Base-by-base conservation (phyloP, 352 stramenopile species). In the Phytophthora colocasiae region DNA sequence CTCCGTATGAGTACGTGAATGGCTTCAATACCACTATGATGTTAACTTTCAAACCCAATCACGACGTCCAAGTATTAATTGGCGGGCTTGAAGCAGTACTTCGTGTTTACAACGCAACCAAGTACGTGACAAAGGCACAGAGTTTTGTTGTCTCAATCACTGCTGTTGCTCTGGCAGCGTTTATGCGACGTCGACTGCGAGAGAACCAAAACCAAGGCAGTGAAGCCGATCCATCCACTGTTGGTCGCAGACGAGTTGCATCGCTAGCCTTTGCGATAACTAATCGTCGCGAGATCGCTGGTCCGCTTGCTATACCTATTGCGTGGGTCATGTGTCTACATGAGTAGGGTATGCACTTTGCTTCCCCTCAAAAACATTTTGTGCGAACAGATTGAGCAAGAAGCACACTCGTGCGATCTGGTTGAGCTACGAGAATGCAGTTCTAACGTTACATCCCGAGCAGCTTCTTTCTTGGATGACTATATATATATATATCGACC, bases 401-500 rank as follows among this genome's bases (percentile, higher is more conserved):
- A 34, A 19, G 19, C 19, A 19, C 19, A 19, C 19, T 19, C 19
- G 19, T 19, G 19, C 19, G 19, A 19, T 19, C 34, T 55, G 11
- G 26, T 34, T 32, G 11, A 34, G 17, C 8, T 17, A 11, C 8
- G n/a, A 34, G 29, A 34, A 10, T 1, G 7, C 7, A 10, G 7
- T 8, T 34, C 19, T 5, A 10, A 6, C 17, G 0, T 34, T 4
- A 47, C 29, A 0, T 48, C 29, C 27, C 10, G 46, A 3, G 14
- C 38, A 8, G 50, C 46, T 3, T 58, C 34, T 1, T 27, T 24
- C 27, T 24, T 53, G n/a, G 41, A 61, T 19, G 41, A 61, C 31
- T 61, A 61, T 19, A 29, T 53, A 61, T 19, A 29, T 53, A 19
- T 19, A 19, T 19, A 29, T 19, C 53, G 41, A 4, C 26, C 41